A percentile compares a stretch with the other conserved stretches of the same genome.
These are phyloP conservation scores for Beta lomatogona DNA, from an alignment of 179 eudicot genomes.

Conservation along the genomic window DNA sequence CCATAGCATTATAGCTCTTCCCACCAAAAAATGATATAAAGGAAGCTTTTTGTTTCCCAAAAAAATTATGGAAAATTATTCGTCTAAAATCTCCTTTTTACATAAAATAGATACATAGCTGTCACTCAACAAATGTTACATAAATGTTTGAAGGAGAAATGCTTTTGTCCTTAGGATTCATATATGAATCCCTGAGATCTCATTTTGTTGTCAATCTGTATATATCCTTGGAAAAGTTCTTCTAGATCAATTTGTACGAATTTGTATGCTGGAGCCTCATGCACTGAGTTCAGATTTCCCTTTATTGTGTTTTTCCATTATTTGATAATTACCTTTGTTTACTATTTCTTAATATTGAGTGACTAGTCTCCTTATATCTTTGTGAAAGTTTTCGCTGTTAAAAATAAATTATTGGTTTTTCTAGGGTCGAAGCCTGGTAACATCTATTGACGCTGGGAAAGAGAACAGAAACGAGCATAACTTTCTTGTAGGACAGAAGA, in stretches of 20 bases:
- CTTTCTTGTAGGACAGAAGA: slow-evolving; percentile 43
- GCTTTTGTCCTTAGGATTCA: too few species aligned
- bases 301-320: neutral
- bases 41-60: neutral
- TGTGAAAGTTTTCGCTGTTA: neutral
- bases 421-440: slow-evolving; percentile 26
- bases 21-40: too few species aligned
- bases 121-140: neutral
- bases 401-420: slow-evolving; percentile 1
- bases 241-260: neutral
- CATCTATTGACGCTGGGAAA: slow-evolving; percentile 16
- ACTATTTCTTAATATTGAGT: neutral
- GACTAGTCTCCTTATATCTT: neutral
- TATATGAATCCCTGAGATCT: neutral
- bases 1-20: too few species aligned
- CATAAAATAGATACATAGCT: too few species aligned
- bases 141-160: neutral
- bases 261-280: neutral
- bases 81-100: neutral
- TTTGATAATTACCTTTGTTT: neutral
- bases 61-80: neutral
- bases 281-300: neutral
- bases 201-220: neutral
- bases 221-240: neutral
- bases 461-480: slow-evolving; percentile 9